Evolutionary conservation across 495 filamentous ascomycete species (phyloP), one percentile per base, ranked within the genome.

Genomic region (Penicillium atrosanguineum): DNA sequence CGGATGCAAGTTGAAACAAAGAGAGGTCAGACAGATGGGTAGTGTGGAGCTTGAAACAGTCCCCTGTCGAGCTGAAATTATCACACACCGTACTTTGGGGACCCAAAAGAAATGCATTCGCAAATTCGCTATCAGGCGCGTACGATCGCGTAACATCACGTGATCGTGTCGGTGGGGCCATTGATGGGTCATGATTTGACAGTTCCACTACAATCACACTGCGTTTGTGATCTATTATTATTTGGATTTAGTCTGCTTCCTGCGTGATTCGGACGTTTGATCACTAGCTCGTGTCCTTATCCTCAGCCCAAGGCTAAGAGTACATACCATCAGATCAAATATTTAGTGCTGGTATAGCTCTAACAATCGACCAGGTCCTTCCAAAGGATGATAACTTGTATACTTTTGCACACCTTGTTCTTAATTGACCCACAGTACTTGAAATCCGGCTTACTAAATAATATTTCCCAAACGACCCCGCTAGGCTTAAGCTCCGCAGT

Each of bases 1-100:
- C 47, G 38, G 53, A 52, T n/a, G 20, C 21, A 42, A 25, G 50
- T 5, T 42, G 51, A 51, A 54, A 52, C 29, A 31, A 52, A 48
- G 39, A 8, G 16, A 59, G 37, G 53, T 38, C 29, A 38, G 48
- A 37, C 40, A 49, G 11, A 6, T 15, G 38, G 43, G 25, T 3
- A 5, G 4, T 34, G 14, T 11, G 12, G 4, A 9, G 7, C 3
- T 19, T 29, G 39, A 38, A 25, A 45, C 37, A 26, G 16, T 23
- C 36, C 41, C 18, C 21, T 37, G 34, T 43, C 4, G 18, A 21
- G 11, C 31, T 23, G 6, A 14, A 15, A 34, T 42, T 2, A 28
- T 16, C 12, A 16, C 28, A 42, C 14, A 34, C 39, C 26, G 48
- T 44, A 42, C 2, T n/a, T 40, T 40, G 14, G 19, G 19, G 31